Evolutionary conservation across 2,329 filamentous ascomycete genomes (phyloP).

Genomic region (Cordyceps cateniannulata): DNA sequence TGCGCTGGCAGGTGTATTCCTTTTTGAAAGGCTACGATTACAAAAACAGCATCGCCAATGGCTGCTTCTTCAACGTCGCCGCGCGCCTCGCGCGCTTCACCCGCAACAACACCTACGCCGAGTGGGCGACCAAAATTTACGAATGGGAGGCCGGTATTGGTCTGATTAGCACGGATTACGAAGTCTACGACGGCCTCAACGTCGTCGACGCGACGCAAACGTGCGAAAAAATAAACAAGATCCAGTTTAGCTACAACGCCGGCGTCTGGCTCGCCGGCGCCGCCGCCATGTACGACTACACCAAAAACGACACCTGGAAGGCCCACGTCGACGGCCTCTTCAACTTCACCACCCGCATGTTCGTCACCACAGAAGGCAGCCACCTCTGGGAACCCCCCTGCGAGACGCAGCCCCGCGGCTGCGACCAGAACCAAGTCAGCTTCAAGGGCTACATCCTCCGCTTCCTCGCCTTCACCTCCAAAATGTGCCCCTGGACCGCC

Average conservation of each 20-base stretch:
- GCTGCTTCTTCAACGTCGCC: slow-evolving; percentile 63
- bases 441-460: slow-evolving; percentile 72
- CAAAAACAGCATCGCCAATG: slow-evolving; percentile 64
- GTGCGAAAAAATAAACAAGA: slow-evolving; percentile 47
- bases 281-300: slow-evolving; percentile 56
- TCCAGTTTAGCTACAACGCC: slow-evolving; percentile 65
- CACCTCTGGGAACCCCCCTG: slow-evolving; percentile 59
- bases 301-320: slow-evolving; percentile 48
- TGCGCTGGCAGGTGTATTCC: slow-evolving; percentile 80
- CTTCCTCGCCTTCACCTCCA: slow-evolving; percentile 54
- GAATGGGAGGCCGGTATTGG: slow-evolving; percentile 53
- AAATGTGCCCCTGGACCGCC: slow-evolving; percentile 48
- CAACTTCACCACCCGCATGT: slow-evolving; percentile 41
- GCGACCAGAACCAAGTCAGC: slow-evolving; percentile 58
- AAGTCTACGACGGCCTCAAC: slow-evolving; percentile 45
- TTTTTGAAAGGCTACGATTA: slow-evolving; percentile 67
- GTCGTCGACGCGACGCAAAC: slow-evolving; percentile 30
- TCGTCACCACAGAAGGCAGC: slow-evolving; percentile 42
- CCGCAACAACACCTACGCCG: slow-evolving; percentile 67
- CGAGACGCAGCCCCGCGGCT: slow-evolving; percentile 39
- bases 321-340: slow-evolving; percentile 53
- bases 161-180: slow-evolving; percentile 48
- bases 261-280: slow-evolving; percentile 58
- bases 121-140: slow-evolving; percentile 68
- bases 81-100: slow-evolving; percentile 72